Base-by-base conservation (phyloP, 2,329 filamentous ascomycete species). In the Paracamarosporium sp. region DNA sequence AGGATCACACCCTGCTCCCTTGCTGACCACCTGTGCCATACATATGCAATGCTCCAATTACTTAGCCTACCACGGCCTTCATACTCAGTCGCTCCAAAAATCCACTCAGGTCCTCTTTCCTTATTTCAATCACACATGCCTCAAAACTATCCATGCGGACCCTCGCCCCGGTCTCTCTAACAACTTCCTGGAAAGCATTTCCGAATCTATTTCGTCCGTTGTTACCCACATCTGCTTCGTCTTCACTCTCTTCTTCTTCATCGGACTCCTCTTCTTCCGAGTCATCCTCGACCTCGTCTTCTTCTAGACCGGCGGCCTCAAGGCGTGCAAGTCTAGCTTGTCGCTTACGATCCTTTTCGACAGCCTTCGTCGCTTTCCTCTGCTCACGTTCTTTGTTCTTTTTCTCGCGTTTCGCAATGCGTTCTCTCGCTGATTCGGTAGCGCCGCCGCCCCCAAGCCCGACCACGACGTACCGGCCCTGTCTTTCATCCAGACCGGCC, bases 111-210 rank as follows among this genome's bases (percentile, higher is more conserved):
- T 98, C 95, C 73, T 98, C 95, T 81, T 97, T 97, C 78, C 89
- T 89, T n/a, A 99, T 94, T 76, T 99, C 95, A 45, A 98, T 93
- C 7, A 98, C 95, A 70, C 92, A 96, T 75, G 97, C 92, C 78
- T 99, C 95, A 71, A 99, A 99, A 76, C 91, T 96, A 78, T 99
- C 95, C 72, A 97, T 96, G 59, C 93, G 83, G 20, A 98, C 93
- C 15, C 93, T 81, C 0, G 94, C 92, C 57, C 89, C 95, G 15
- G 94, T 98, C 81, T 97, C 92, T 50, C 90, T 86, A 2, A 97
- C 91, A 0, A 98, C 95, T 71, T 97, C 93, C 74, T 97, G 93
- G 76, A 99, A 99, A 3, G 95, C 94, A 68, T 90, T 93, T 7
- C 95, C 95, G 71, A 99, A 99, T 48, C 90, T 87, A 78, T 98